These are phyloP conservation scores for Xylariaceae sp. DNA, from an alignment of 2,329 filamentous ascomycete genomes.

Conservation along the genomic window DNA sequence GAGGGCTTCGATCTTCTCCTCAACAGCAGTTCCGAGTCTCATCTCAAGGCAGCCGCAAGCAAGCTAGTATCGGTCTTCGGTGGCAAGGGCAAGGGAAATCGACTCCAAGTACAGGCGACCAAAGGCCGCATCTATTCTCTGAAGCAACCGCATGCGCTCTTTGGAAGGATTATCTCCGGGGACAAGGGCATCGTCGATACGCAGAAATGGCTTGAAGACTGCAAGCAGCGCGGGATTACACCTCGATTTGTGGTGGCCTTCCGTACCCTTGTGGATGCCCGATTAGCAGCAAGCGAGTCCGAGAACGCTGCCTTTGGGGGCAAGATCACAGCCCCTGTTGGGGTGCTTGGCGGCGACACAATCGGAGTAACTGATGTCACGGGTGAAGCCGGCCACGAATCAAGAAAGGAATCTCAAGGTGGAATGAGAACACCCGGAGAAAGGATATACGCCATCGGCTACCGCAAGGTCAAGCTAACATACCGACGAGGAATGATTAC, in stretches of 20 bases:
- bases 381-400: neutral
- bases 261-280: neutral
- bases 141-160: neutral
- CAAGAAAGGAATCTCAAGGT: neutral
- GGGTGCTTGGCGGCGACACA: neutral
- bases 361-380: neutral
- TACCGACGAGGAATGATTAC: neutral
- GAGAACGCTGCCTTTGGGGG: neutral
- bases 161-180: neutral
- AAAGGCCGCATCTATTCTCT: neutral
- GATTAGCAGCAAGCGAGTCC: neutral
- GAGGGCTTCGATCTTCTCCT: neutral
- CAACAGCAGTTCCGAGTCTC: neutral
- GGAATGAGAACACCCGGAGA: neutral
- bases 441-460: neutral
- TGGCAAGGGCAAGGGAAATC: neutral
- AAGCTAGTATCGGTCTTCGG: neutral
- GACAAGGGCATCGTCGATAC: neutral
- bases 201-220: neutral
- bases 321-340: neutral
- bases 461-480: neutral
- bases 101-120: neutral
- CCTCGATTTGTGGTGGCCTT: neutral
- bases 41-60: neutral
- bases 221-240: neutral